Evolutionary conservation across 192 early-diverging fungal genomes (phyloP).

Genomic region (Lobosporangium transversale): DNA sequence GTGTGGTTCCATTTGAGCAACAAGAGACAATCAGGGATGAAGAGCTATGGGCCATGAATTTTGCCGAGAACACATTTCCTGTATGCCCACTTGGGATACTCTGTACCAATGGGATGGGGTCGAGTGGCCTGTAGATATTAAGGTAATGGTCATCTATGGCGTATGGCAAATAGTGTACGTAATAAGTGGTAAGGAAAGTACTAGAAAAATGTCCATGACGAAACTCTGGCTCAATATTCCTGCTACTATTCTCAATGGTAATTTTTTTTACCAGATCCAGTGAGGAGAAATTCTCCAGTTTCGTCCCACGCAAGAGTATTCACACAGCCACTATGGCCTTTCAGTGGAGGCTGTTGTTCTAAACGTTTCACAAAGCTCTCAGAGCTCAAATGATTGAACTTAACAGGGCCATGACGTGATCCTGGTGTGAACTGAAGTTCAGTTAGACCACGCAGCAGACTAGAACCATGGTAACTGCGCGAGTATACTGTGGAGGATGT

Average conservation of each 20-base stretch:
- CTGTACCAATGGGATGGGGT: constrained; percentile 42
- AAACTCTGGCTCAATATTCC: neutral
- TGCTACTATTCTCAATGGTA: neutral
- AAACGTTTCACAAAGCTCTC: constrained; percentile 49
- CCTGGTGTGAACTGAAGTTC: constrained; percentile 9
- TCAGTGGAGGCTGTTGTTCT: constrained; percentile 35
- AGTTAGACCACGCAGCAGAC: constrained; percentile 1
- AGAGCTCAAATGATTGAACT: constrained; percentile 15
- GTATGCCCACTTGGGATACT: constrained; percentile 67
- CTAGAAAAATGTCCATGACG: neutral
- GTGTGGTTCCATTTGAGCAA: constrained; percentile 69
- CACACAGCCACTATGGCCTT: constrained; percentile 66
- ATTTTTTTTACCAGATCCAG: constrained; percentile 57
- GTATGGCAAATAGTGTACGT: neutral
- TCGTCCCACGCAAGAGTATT: constrained; percentile 62
- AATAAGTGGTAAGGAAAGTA: neutral
- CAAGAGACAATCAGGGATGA: constrained; percentile 69
- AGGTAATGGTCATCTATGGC: constrained; percentile 55
- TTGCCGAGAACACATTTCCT: constrained; percentile 83
- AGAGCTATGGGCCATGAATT: constrained; percentile 68
- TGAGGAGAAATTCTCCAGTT: constrained; percentile 51
- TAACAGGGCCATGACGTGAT: constrained; percentile 14
- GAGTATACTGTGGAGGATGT: neutral
- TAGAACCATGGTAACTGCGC: neutral
- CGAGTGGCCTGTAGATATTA: constrained; percentile 59